Percentiles rank a stretch among this genome's conserved stretches.
Evolutionary conservation across 2,329 filamentous ascomycete genomes (phyloP).

Genomic region (Aspergillus viridinutans): DNA sequence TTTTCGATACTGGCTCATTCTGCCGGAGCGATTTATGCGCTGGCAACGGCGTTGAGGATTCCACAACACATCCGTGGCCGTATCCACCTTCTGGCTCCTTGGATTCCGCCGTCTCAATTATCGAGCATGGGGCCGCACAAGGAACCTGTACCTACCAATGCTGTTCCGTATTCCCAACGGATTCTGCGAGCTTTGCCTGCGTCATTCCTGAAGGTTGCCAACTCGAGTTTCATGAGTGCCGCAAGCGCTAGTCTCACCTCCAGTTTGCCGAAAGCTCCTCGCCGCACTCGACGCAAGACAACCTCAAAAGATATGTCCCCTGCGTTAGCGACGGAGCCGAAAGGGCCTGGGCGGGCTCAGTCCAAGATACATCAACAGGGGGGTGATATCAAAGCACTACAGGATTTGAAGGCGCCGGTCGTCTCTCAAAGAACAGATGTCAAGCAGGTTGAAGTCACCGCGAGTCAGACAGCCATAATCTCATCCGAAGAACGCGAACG

Average conservation of each 20-base stretch:
- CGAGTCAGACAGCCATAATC: slow-evolving; percentile 10
- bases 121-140: slow-evolving; percentile 71
- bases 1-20: slow-evolving; percentile 96
- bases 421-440: slow-evolving; percentile 13
- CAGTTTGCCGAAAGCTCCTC: slow-evolving; percentile 64
- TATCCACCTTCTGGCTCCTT: slow-evolving; percentile 85
- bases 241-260: slow-evolving; percentile 82
- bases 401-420: slow-evolving; percentile 14
- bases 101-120: slow-evolving; percentile 93
- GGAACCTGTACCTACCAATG: slow-evolving; percentile 72
- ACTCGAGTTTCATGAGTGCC: slow-evolving; percentile 90
- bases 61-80: slow-evolving; percentile 91
- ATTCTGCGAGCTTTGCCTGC: slow-evolving; percentile 87
- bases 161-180: slow-evolving; percentile 85
- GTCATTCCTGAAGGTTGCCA: slow-evolving; percentile 86
- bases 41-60: slow-evolving; percentile 91
- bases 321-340: slow-evolving; percentile 52
- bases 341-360: slow-evolving; percentile 10
- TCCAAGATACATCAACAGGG: slow-evolving; percentile 17
- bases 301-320: slow-evolving; percentile 33
- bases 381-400: slow-evolving; percentile 13
- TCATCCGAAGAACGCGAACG: slow-evolving; percentile 32
- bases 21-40: slow-evolving; percentile 93
- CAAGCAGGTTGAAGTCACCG: slow-evolving; percentile 6
- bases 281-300: slow-evolving; percentile 57